Conservation (phyloP, 148 eudicot species). For the Spergularia marina region DNA sequence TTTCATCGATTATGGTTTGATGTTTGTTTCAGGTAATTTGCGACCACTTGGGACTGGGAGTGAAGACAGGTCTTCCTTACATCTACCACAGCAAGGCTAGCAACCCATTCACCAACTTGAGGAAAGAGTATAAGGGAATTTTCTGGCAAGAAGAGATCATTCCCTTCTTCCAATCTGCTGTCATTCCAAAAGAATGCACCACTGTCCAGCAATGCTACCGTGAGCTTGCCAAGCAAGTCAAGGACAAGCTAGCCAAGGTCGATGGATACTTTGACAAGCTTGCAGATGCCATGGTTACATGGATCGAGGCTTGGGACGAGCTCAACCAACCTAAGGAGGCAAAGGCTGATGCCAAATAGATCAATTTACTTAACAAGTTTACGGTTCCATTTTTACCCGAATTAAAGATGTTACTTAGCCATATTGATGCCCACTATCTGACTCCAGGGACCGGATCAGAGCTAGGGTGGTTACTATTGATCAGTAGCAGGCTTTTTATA, state of each 20-base stretch:
- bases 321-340: constrained; percentile 42
- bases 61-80: constrained; percentile 61
- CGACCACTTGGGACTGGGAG: constrained; percentile 59
- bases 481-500: neutral
- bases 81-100: constrained; percentile 68
- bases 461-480: neutral
- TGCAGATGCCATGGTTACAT: constrained; percentile 60
- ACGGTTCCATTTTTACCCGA: neutral
- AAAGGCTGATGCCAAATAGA: constrained; percentile 28
- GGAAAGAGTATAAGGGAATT: constrained; percentile 59
- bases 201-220: constrained; percentile 58
- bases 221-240: constrained; percentile 52
- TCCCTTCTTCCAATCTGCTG: constrained; percentile 56
- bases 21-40: constrained; percentile 40
- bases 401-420: neutral
- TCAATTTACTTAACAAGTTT: neutral
- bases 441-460: neutral
- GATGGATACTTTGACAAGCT: constrained; percentile 63
- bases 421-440: too few species aligned
- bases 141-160: constrained; percentile 72
- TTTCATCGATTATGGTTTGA: neutral
- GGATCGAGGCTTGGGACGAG: constrained; percentile 68
- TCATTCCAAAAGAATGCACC: constrained; percentile 54
- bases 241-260: constrained; percentile 51
- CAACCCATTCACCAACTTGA: constrained; percentile 58